Conservation (phyloP, 2,329 filamentous ascomycete genomes). For the Magnaporthiopsis incrustans region DNA sequence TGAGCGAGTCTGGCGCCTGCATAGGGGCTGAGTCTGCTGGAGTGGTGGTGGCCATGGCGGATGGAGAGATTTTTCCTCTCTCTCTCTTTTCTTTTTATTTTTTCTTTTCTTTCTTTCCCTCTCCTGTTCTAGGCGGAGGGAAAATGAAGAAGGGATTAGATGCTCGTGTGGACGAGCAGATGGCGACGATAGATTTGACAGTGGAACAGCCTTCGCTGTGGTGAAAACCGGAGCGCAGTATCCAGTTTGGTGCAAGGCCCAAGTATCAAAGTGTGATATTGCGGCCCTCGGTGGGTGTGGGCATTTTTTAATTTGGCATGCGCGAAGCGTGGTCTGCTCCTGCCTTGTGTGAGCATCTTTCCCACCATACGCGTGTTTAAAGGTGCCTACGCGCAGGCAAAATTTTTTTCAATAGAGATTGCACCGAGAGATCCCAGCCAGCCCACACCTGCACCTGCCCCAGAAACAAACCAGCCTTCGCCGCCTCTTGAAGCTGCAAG, state of each 20-base stretch:
- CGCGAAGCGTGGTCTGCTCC: background rate
- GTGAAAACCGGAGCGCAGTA: background rate
- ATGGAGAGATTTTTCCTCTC: too few relatives aligned
- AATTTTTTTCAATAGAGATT: too few relatives aligned
- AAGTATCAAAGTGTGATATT: background rate
- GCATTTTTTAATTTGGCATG: background rate
- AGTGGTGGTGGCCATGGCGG: background rate
- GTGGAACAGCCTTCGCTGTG: background rate
- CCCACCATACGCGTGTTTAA: background rate
- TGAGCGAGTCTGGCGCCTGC: conserved; percentile 24
- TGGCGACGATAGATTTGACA: background rate
- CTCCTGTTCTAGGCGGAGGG: too few relatives aligned
- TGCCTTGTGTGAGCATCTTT: background rate
- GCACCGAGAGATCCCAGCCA: too few relatives aligned
- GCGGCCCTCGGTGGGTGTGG: background rate
- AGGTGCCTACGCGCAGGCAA: too few relatives aligned
- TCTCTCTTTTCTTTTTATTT: background rate
- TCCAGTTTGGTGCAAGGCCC: background rate
- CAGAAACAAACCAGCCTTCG: background rate
- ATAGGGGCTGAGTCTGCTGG: background rate
- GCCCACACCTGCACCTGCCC: too few relatives aligned
- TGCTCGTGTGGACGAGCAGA: background rate
- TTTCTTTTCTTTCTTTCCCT: background rate
- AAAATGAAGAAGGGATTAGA: background rate
- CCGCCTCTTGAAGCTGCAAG: too few relatives aligned